Percentiles rank a stretch among this genome's conserved stretches.
These are phyloP conservation scores for Isatis lusitanica DNA, from an alignment of 441 rosid genomes.

Conservation along the genomic window DNA sequence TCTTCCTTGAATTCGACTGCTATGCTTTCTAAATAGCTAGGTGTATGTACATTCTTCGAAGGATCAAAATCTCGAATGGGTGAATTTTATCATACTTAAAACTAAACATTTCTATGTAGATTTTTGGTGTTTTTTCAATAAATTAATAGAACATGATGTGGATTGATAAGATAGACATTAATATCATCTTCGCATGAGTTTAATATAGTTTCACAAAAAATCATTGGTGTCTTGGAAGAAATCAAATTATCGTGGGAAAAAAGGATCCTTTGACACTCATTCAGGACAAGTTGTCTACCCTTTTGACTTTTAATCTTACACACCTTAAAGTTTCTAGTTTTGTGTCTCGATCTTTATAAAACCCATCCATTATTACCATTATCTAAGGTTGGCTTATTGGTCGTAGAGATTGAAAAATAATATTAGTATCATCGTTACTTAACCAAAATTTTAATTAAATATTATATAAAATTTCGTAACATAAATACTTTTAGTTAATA, in stretches of 20 bases:
- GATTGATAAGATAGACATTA: neutral
- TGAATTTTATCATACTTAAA: neutral
- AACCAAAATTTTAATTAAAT: neutral
- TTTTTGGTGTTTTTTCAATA: neutral
- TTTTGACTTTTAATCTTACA: neutral
- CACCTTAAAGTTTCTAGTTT: neutral
- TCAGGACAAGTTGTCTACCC: neutral
- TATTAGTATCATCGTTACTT: neutral
- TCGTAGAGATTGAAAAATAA: neutral
- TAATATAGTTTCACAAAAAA: neutral
- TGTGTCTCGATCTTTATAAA: neutral
- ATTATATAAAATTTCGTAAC: neutral
- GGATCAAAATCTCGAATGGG: too few relatives aligned
- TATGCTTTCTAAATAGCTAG: neutral
- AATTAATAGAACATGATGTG: neutral
- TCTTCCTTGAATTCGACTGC: neutral
- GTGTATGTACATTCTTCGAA: neutral
- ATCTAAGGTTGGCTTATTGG: neutral
- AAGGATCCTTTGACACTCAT: neutral
- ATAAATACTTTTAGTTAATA: neutral
- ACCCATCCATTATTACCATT: neutral
- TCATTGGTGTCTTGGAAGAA: neutral
- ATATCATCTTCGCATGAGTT: neutral
- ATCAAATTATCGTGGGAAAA: neutral
- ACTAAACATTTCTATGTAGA: neutral